A percentile compares a stretch with the other conserved stretches of the same genome.
phyloP scores from a whole-genome alignment of 2,329 filamentous ascomycete species.

The Neofusicoccum sp. region DNA sequence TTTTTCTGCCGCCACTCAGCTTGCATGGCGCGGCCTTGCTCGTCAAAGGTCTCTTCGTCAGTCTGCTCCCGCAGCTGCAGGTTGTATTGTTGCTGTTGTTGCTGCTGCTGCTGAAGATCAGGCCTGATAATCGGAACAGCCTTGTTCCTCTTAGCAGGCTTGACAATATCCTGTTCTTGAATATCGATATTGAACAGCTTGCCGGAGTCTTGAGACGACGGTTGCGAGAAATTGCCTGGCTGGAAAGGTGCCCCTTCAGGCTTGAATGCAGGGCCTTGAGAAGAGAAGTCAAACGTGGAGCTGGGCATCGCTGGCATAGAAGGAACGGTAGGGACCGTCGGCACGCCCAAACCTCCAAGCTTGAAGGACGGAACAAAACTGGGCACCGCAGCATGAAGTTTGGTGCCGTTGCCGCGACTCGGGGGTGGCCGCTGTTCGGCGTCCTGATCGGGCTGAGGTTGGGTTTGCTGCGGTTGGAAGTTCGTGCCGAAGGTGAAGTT shows the following conservation, averaged over 20 bases:
- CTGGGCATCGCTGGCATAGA: conserved; percentile 11
- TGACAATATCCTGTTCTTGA: conserved; percentile 62
- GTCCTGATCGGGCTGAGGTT: not conserved
- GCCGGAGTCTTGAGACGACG: conserved; percentile 5
- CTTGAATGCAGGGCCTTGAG: conserved; percentile 25
- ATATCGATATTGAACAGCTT: conserved; percentile 18
- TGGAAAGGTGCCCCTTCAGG: conserved; percentile 24
- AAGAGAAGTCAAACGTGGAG: conserved; percentile 20
- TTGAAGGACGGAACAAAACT: conserved; percentile 61
- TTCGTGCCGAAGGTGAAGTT: conserved; percentile 40
- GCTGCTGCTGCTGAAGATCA: conserved; percentile 37
- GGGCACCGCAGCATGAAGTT: conserved; percentile 68
- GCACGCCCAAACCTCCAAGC: conserved; percentile 29
- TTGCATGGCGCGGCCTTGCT: conserved; percentile 62
- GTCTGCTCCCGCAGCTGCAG: conserved; percentile 35
- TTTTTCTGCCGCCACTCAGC: conserved; percentile 72
- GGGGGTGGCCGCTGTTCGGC: conserved; percentile 46
- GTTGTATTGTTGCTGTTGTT: conserved; percentile 47
- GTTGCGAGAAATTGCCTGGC: not conserved
- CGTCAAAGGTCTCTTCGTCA: conserved; percentile 49
- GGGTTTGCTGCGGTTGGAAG: conserved; percentile 40
- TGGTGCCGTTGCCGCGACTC: conserved; percentile 47
- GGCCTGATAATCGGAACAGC: conserved; percentile 78
- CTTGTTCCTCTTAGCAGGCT: conserved; percentile 71
- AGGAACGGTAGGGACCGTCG: not conserved